Conservation (phyloP, 1,284 basidiomycete species). For the Moesziomyces sp. region DNA sequence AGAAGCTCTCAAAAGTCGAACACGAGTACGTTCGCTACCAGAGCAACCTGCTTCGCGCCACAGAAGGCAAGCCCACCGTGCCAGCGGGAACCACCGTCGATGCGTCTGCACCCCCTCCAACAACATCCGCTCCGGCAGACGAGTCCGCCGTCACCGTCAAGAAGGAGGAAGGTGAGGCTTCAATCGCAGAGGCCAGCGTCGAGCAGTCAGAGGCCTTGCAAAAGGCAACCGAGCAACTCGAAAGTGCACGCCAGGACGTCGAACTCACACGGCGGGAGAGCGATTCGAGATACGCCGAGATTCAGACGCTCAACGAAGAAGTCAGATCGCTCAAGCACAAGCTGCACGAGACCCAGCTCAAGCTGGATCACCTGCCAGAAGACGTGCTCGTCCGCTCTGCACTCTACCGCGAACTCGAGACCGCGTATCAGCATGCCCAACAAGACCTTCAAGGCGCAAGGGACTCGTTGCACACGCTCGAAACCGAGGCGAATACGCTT, state of each 20-base stretch:
- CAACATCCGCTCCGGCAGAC: slow-evolving; percentile 3
- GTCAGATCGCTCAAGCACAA: slow-evolving; percentile 30
- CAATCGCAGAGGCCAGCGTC: slow-evolving; percentile 2
- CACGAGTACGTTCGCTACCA: slow-evolving; percentile 50
- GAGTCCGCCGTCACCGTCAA: slow-evolving; percentile 6
- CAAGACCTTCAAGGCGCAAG: slow-evolving; percentile 18
- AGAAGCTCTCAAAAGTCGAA: slow-evolving; percentile 43
- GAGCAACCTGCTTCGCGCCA: slow-evolving; percentile 48
- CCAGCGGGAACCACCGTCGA: slow-evolving; percentile 20
- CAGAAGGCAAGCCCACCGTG: slow-evolving; percentile 39
- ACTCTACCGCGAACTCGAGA: slow-evolving; percentile 34
- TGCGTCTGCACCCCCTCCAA: slow-evolving; percentile 9
- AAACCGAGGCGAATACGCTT: slow-evolving; percentile 55
- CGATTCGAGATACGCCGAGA: slow-evolving; percentile 47
- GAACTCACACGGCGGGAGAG: slow-evolving; percentile 43
- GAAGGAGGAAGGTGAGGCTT: slow-evolving; percentile 8
- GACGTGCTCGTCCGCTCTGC: slow-evolving; percentile 36
- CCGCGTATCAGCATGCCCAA: slow-evolving; percentile 22
- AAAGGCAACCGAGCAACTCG: slow-evolving; percentile 29
- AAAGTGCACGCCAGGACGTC: slow-evolving; percentile 35
- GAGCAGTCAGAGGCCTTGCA: slow-evolving; percentile 35
- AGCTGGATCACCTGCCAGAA: slow-evolving; percentile 35
- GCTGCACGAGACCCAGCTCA: slow-evolving; percentile 28
- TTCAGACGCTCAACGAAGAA: slow-evolving; percentile 47
- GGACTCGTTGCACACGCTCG: slow-evolving; percentile 31